These are phyloP conservation scores for Neurospora sublineolata DNA, from an alignment of 495 filamentous ascomycete species.

Conservation along the genomic window DNA sequence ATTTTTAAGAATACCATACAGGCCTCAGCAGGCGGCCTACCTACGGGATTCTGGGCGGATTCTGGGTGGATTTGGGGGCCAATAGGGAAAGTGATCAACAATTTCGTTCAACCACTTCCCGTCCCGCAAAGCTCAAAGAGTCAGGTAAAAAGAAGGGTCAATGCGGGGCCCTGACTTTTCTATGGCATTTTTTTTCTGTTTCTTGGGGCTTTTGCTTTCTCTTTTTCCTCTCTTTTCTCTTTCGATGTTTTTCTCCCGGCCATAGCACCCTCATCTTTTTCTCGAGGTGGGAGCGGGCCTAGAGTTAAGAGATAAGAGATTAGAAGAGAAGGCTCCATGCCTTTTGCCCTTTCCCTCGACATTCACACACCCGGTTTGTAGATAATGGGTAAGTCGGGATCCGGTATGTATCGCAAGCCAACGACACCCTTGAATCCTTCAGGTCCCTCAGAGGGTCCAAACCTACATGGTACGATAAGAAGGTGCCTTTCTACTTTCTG, in stretches of 20 bases:
- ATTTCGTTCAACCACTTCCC: neutral
- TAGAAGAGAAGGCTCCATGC: neutral
- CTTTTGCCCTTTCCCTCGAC: neutral
- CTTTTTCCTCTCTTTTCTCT: neutral
- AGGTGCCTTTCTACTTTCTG: neutral
- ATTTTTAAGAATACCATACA: conserved; percentile 16
- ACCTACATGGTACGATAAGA: neutral
- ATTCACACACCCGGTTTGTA: neutral
- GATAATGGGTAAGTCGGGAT: neutral
- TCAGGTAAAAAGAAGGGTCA: neutral
- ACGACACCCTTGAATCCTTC: neutral
- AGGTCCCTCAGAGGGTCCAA: no score
- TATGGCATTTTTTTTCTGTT: neutral
- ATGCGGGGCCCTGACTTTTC: neutral
- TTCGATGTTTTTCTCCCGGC: neutral
- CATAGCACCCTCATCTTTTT: neutral
- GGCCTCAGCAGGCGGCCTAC: neutral
- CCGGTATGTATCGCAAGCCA: neutral
- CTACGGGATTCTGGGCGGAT: neutral
- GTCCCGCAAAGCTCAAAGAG: no score
- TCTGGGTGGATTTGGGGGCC: neutral
- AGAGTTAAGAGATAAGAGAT: neutral
- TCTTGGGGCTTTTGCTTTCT: neutral
- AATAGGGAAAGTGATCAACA: neutral
- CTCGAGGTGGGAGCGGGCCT: neutral